Evolutionary conservation across 805 yeast genomes (phyloP).

Genomic region (Schwanniomyces sp.): DNA sequence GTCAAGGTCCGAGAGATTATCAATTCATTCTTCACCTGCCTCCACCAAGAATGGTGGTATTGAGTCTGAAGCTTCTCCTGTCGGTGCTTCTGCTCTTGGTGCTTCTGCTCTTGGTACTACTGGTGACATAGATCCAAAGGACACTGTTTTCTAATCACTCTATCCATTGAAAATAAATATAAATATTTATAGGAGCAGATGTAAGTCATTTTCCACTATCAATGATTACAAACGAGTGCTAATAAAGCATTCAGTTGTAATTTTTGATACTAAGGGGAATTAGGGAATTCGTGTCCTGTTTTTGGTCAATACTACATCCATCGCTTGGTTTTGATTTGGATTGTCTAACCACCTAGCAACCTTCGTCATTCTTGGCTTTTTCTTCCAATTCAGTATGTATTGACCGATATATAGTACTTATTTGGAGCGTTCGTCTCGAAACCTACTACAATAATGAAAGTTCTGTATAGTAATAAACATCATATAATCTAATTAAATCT

Average conservation of each 20-base stretch:
- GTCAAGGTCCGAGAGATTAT: conserved; percentile 26
- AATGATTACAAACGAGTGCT: not conserved
- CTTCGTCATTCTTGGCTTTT: no score
- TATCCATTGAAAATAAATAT: not conserved
- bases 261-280: no score
- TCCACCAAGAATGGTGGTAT: conserved; percentile 7
- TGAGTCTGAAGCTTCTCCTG: not conserved
- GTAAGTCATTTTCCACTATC: not conserved
- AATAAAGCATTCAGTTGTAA: no score
- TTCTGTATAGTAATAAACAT: not conserved
- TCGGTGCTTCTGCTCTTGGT: conserved; percentile 15
- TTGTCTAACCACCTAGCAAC: no score
- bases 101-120: conserved; percentile 27
- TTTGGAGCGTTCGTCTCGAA: no score
- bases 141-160: conserved; percentile 24
- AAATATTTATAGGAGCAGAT: not conserved
- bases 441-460: no score
- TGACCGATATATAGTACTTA: no score
- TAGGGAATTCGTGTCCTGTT: no score
- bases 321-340: no score
- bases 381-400: no score
- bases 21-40: conserved; percentile 10
- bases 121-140: conserved; percentile 32
- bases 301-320: no score
- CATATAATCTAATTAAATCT: no score